Evolutionary conservation across 495 filamentous ascomycete species (phyloP).

Genomic region (Neurospora sp.): DNA sequence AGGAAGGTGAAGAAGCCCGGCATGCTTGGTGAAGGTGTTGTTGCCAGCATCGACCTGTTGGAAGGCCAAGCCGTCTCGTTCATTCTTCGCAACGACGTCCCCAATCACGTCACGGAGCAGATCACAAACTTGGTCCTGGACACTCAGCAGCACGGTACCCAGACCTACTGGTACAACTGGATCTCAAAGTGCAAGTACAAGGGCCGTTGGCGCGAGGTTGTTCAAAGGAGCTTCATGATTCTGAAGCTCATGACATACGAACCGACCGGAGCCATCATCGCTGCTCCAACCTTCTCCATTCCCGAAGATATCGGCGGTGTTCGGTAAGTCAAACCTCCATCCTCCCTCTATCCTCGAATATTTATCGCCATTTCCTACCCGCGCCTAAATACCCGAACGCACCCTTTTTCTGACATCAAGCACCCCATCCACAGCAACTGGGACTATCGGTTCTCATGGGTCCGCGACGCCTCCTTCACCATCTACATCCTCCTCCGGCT

Average conservation of each 20-base stretch:
- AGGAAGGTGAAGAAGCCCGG: conserved; percentile 38
- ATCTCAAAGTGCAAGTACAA: conserved; percentile 57
- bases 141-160: conserved; percentile 53
- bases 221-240: conserved; percentile 56
- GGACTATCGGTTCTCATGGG: conserved; percentile 71
- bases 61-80: conserved; percentile 61
- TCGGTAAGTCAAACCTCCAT: conserved; percentile 19
- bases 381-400: background rate
- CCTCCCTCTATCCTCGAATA: background rate
- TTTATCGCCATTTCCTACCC: background rate
- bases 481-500: conserved; percentile 66
- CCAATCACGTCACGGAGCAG: conserved; percentile 39
- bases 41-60: conserved; percentile 43
- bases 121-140: conserved; percentile 44
- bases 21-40: conserved; percentile 49
- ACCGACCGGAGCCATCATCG: conserved; percentile 40
- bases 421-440: conserved; percentile 44
- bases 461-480: conserved; percentile 63
- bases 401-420: background rate
- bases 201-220: conserved; percentile 59
- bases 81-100: conserved; percentile 47
- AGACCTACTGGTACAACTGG: conserved; percentile 61
- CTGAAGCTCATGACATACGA: conserved; percentile 63
- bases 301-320: conserved; percentile 62
- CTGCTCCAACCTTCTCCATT: conserved; percentile 49